phyloP scores from a whole-genome alignment of 179 eudicot genomes.

The Patellifolia procumbens region DNA sequence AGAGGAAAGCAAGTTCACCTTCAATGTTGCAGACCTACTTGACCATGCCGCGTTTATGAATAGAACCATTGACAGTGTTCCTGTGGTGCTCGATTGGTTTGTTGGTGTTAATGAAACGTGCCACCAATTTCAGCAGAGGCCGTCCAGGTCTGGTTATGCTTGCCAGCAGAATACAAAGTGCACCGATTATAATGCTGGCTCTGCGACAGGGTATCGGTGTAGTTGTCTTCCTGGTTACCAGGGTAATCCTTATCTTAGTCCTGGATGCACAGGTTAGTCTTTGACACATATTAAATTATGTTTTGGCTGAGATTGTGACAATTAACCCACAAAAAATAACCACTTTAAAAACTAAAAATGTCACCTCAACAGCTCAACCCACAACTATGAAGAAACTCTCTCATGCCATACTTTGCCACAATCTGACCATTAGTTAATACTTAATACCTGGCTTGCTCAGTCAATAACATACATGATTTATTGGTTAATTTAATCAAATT shows the following conservation, averaged over 20 bases:
- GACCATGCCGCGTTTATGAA: neutral
- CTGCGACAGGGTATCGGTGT: constrained; percentile 37
- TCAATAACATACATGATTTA: too few relatives aligned
- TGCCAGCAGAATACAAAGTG: constrained; percentile 21
- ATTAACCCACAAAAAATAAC: too few relatives aligned
- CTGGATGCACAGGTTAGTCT: constrained; percentile 19
- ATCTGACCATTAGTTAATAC: too few relatives aligned
- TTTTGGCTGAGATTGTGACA: too few relatives aligned
- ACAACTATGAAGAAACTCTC: too few relatives aligned
- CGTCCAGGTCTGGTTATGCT: neutral
- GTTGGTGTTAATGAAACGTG: constrained; percentile 35
- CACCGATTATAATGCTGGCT: constrained; percentile 4
- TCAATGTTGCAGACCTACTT: constrained; percentile 18
- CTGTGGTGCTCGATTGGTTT: constrained; percentile 46
- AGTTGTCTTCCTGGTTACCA: constrained; percentile 32
- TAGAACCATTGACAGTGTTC: constrained; percentile 9
- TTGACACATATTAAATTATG: too few relatives aligned
- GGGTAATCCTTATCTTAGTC: constrained; percentile 48
- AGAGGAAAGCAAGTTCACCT: constrained; percentile 27
- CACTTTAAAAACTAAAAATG: too few relatives aligned
- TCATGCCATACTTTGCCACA: too few relatives aligned
- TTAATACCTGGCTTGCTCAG: too few relatives aligned
- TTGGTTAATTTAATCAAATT: too few relatives aligned
- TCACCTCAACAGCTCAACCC: too few relatives aligned
- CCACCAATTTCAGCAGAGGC: constrained; percentile 13